Evolutionary conservation across 2,329 filamentous ascomycete species (phyloP), one percentile per base, ranked within the genome.

Genomic region (Dactylonectria macrodidyma): DNA sequence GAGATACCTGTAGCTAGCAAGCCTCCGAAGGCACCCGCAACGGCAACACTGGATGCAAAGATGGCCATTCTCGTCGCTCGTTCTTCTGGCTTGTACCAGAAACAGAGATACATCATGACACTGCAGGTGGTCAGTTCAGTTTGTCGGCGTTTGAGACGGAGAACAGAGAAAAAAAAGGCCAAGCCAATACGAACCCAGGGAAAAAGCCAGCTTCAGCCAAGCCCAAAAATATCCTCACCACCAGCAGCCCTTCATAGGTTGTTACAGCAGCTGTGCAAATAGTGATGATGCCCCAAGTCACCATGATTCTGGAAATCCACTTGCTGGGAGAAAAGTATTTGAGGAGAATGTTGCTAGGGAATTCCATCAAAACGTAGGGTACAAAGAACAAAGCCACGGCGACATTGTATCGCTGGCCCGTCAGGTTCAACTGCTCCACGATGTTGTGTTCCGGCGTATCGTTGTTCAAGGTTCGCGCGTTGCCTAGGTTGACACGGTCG

Each of bases 31-130:
- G 89, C 89, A 24, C 87, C 88, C 0, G 89, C 88, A 12, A 90
- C 78, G 9, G 86, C 85, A 1, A 87, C 87, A 22, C 86, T 87
- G 47, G 85, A 88, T 73, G 88, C 91, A 75, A 90, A 91, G 5
- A 91, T 81, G 4, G 88, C 86, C 48, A 90, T 85, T 3, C 89
- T 82, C 59, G 86, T 89, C 60, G 89, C 87, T 50, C 87, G 81
- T 74, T 91, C 89, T 55, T 87, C 84, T 12, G 87, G 81, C 65
- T 87, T 88, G 68, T 91, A 91, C 88, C 89, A 91, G 82, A 89
- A 89, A 1, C 87, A 88, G 3, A 91, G 80, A 64, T 90, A 88
- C 73, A 88, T 90, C 34, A 87, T 83, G 11, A 88, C 82, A 5
- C 72, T 73, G 12, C 3, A 14, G 7, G 0, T 8, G 2, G 2